Evolutionary conservation across 176 grass and related monocot genomes (phyloP), one percentile per base, ranked within the genome.

Genomic region (Carex parvula): DNA sequence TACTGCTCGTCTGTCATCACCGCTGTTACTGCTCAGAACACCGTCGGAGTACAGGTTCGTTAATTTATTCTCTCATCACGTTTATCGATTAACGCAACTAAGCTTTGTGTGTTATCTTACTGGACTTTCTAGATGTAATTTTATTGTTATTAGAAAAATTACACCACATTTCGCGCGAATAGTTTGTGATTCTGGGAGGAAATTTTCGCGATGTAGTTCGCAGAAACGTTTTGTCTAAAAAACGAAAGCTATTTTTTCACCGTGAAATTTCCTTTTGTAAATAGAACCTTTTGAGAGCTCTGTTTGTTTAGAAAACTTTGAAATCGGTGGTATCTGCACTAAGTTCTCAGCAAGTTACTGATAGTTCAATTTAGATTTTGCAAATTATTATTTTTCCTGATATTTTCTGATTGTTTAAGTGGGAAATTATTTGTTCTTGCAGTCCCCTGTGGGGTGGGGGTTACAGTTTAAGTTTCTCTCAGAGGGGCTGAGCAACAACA

Each of bases 21-120:
- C 18, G 96, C 92, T 55, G 88, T 98, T 81, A 98, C 96, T 11
- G 92, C 96, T 52, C 93, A 98, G 88, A 98, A 98, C 83, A 98
- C 96, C 8, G 87, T 89, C 64, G 96, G 93, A 62, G 93, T 98
- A 48, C 96, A 98, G 96, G 96, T 86, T 42, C 22, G 30, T 52
- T 64, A 39, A n/a, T 77, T 52, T 76, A 9, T 50, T 35, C 2
- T 53, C 22, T 56, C 14, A 32, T 55, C 3, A 14, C 12, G 48
- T 26, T 24, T 74, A 52, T 14, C 11, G 46, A 75, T 50, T 75
- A 54, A 29, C 44, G 8, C 8, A 5, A 48, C 70, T 74, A 52
- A 74, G 70, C 14, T 35, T 26, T 39, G 32, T 35, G 24, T 32
- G 11, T 30, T 64, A 18, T 59, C 56, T 59, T 5, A 65, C 9